These are phyloP conservation scores for Phtheirospermum japonicum DNA, from an alignment of 257 asterid species.

Conservation along the genomic window DNA sequence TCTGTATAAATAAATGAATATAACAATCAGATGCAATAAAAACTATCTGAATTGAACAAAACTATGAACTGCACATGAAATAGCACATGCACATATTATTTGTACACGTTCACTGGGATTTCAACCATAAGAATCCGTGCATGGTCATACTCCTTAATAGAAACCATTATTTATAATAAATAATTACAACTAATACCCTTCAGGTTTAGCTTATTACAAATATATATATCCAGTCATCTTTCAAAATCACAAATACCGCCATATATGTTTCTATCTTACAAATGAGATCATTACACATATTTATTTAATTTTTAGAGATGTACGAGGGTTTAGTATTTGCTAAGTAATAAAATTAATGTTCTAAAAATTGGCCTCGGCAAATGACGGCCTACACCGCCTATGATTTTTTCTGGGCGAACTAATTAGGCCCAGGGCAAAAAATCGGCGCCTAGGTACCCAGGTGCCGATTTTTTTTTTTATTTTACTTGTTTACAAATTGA, in stretches of 20 bases:
- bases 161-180: background rate
- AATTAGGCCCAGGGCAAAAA: no score
- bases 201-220: background rate
- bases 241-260: background rate
- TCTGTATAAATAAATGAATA: slow-evolving; percentile 36
- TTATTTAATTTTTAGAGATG: no score
- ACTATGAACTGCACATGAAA: background rate
- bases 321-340: no score
- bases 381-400: no score
- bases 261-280: background rate
- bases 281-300: no score
- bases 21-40: background rate
- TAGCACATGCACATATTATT: slow-evolving; percentile 7
- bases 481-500: no score
- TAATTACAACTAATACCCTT: background rate
- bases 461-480: no score
- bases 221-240: background rate
- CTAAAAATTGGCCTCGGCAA: no score
- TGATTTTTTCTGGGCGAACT: no score
- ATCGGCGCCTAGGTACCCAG: no score
- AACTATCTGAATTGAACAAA: background rate
- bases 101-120: slow-evolving; percentile 75
- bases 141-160: slow-evolving; percentile 46
- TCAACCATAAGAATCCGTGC: slow-evolving; percentile 62
- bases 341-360: no score